Base-by-base conservation (phyloP, 345 rosid species). In the Gossypium arboreum region DNA sequence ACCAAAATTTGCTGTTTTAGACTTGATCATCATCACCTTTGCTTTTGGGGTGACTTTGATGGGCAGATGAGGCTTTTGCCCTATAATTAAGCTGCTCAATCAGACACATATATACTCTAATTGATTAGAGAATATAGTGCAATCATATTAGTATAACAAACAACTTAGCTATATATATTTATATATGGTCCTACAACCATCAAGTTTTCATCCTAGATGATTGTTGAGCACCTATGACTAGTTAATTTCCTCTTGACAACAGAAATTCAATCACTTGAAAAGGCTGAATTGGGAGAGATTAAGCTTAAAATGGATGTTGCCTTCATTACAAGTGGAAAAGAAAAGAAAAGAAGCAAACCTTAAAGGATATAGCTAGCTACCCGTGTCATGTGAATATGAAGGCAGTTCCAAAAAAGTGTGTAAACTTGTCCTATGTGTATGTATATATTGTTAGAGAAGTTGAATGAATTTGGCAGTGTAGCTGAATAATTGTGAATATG, bases 401-500 rank as follows among this genome's bases (percentile, higher is more conserved):
- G 18, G 18, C 2, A 34, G 10, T 7, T 61, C n/a, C 18, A 39
- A 34, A 15, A 62, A 63, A 1, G 25, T 64, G 39, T 9, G 47
- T 3, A 17, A 41, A 64, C 10, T 7, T 62, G 68, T 24, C 39
- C 52, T 12, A 11, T 34, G 41, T 5, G 41, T 5, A 5, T 34
- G 41, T 34, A 34, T 5, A 34, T 34, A 34, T 34, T 34, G 41
- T 4, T 34, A 34, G 41, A 34, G 41, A 34, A 34, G 41, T 34
- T 57, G 52, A 44, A 65, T 73, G 61, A 78, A 50, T 58, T 54
- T 29, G 73, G 39, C 48, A 11, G 13, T n/a, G 15, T 41, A 39
- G 55, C 27, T 22, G 73, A 74, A 76, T 78, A 66, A 69, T 65
- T 63, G 77, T 56, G 44, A 71, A 57, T 77, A 56, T 27, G 27